Conservation (phyloP, 2,329 filamentous ascomycete species). For the Fusarium sp. region DNA sequence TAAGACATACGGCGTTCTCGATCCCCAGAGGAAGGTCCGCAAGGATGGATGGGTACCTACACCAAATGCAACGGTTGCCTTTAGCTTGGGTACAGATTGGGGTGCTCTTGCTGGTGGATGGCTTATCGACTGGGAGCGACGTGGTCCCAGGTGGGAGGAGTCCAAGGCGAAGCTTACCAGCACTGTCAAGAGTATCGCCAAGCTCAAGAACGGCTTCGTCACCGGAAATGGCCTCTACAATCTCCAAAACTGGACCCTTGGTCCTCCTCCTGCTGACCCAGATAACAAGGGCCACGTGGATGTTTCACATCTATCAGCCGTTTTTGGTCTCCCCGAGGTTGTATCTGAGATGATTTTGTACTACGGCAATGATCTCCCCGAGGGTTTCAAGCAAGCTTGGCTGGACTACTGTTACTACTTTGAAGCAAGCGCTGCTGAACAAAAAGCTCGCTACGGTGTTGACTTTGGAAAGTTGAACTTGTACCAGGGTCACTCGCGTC, state of each 20-base stretch:
- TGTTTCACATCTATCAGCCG: conserved; percentile 66
- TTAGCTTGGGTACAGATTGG: conserved; percentile 70
- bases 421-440: conserved; percentile 59
- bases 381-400: conserved; percentile 65
- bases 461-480: conserved; percentile 60
- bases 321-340: conserved; percentile 70
- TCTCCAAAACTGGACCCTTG: conserved; percentile 59
- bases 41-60: conserved; percentile 60
- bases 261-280: conserved; percentile 63
- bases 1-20: conserved; percentile 63
- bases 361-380: conserved; percentile 56
- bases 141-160: conserved; percentile 63
- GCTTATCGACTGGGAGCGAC: conserved; percentile 70
- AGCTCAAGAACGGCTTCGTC: conserved; percentile 68
- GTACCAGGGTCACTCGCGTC: conserved; percentile 67
- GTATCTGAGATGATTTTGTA: conserved; percentile 65
- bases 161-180: conserved; percentile 61
- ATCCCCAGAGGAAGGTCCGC: conserved; percentile 69
- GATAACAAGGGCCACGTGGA: conserved; percentile 62
- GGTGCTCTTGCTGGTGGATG: conserved; percentile 66
- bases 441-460: conserved; percentile 63
- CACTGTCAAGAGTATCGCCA: conserved; percentile 62
- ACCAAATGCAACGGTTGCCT: conserved; percentile 55
- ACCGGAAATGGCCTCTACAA: conserved; percentile 66
- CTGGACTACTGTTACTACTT: conserved; percentile 71